Evolutionary conservation across 2,329 filamentous ascomycete species (phyloP), one percentile per base, ranked within the genome.

Genomic region (Alternaria dauci): DNA sequence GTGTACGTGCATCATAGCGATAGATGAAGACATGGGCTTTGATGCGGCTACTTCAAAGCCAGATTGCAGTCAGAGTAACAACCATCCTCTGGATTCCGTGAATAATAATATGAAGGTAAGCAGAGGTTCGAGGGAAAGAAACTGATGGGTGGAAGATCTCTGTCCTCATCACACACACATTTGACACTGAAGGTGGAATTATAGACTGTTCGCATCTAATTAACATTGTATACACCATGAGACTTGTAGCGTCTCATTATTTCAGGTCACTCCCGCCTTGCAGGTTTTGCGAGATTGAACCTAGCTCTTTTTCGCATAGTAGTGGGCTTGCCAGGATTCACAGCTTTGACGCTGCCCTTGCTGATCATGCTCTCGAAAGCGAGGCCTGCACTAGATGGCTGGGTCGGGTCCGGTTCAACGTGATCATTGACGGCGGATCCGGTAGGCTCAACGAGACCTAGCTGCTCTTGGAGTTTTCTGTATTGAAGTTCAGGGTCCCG

Each of bases 401-500:
- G 30, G 25, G 36, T 3, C 18, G 25, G 25, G 28, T 39, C 32
- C 36, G 12, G 34, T 11, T 39, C 16, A 12, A 25, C 36, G 12
- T 18, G 43, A 39, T 8, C 34, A 7, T 26, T 16, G 26, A 42
- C 9, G 11, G 39, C 32, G 25, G 50, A n/a, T 39, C 36, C 43
- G 5, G 46, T 34, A 11, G 51, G 44, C 23, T 32, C 36, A 26
- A 43, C 26, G 38, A 63, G 52, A 23, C 62, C 65, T 8, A 67
- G 41, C 43, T 58, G 55, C 47, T 63, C 58, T 42, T 65, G 59
- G 1, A 65, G 58, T 25, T 44, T 63, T 34, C 55, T 44, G 52
- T 65, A 65, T 52, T 67, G 62, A 6, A 55, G 12, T 52, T 65
- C 65, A n/a, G 64, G 59, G 14, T 66, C 59, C 34, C 44, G 43